These are phyloP conservation scores for Clonostachys solani DNA, from an alignment of 2,329 filamentous ascomycete genomes.

Conservation along the genomic window DNA sequence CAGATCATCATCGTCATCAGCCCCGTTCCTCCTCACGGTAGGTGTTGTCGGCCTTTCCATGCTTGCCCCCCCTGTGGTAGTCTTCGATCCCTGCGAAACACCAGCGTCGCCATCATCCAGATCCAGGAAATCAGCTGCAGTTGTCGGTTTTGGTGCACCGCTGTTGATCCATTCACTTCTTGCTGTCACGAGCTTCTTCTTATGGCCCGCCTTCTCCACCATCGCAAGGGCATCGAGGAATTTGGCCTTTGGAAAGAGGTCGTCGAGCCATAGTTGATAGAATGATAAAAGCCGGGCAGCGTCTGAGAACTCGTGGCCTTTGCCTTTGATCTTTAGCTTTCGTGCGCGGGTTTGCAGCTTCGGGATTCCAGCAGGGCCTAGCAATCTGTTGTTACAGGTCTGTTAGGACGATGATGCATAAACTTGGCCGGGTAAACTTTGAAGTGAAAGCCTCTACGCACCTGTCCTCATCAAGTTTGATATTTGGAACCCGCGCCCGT, in stretches of 20 bases:
- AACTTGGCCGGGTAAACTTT: not conserved
- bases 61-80: not conserved
- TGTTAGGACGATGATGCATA: too few species aligned
- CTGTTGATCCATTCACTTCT: conserved; percentile 84
- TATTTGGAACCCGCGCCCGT: conserved; percentile 64
- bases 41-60: conserved; percentile 11
- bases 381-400: conserved; percentile 49
- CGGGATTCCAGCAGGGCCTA: conserved; percentile 80
- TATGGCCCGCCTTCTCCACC: conserved; percentile 91
- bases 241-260: conserved; percentile 89
- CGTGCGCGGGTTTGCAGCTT: conserved; percentile 65
- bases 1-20: conserved; percentile 44
- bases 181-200: conserved; percentile 69
- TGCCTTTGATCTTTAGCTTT: conserved; percentile 79
- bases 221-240: conserved; percentile 87
- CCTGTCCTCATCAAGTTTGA: conserved; percentile 84
- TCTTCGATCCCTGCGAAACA: not conserved
- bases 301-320: conserved; percentile 92
- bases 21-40: conserved; percentile 20
- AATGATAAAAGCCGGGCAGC: conserved; percentile 76
- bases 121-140: conserved; percentile 17
- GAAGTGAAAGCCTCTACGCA: conserved; percentile 20
- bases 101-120: conserved; percentile 9
- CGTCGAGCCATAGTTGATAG: conserved; percentile 96
- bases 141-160: conserved; percentile 47